phyloP scores from a whole-genome alignment of 306 rosid species.

The Rosa chinensis region DNA sequence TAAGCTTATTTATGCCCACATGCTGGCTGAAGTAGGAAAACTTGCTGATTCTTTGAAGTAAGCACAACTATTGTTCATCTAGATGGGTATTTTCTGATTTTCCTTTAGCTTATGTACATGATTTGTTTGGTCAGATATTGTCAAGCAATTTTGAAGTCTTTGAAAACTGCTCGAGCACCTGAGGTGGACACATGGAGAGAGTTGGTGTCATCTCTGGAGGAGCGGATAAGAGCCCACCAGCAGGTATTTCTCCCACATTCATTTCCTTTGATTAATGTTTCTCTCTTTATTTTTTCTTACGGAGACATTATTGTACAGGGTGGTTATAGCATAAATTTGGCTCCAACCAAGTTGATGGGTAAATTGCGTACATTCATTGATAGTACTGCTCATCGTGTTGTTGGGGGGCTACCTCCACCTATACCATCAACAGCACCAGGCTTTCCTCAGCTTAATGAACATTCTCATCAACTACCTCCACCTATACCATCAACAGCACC shows the following conservation, averaged over 20 bases:
- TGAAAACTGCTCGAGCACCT: constrained; percentile 61
- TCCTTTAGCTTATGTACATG: constrained; percentile 14
- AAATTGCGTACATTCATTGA: constrained; percentile 68
- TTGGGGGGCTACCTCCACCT: constrained; percentile 69
- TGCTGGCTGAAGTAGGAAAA: constrained; percentile 77
- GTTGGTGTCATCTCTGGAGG: constrained; percentile 58
- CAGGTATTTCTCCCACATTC: constrained; percentile 42
- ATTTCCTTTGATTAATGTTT: constrained; percentile 8
- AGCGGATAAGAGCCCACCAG: constrained; percentile 66
- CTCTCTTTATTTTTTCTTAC: background rate
- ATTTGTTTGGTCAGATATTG: constrained; percentile 49
- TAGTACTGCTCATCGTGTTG: constrained; percentile 70
- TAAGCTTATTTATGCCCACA: constrained; percentile 70
- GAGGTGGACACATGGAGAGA: constrained; percentile 72
- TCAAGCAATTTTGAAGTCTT: constrained; percentile 56
- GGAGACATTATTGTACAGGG: constrained; percentile 41
- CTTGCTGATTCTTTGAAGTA: constrained; percentile 71
- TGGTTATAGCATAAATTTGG: constrained; percentile 58
- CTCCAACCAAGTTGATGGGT: constrained; percentile 63
- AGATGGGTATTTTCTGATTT: constrained; percentile 1
- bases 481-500: background rate
- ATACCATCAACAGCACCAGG: constrained; percentile 41
- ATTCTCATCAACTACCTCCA: background rate
- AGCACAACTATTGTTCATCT: constrained; percentile 26
- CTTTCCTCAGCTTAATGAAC: background rate